Percentiles rank a stretch among this genome's conserved stretches.
Conservation (phyloP, 2,329 filamentous ascomycete genomes). For the Coniella vitis region DNA sequence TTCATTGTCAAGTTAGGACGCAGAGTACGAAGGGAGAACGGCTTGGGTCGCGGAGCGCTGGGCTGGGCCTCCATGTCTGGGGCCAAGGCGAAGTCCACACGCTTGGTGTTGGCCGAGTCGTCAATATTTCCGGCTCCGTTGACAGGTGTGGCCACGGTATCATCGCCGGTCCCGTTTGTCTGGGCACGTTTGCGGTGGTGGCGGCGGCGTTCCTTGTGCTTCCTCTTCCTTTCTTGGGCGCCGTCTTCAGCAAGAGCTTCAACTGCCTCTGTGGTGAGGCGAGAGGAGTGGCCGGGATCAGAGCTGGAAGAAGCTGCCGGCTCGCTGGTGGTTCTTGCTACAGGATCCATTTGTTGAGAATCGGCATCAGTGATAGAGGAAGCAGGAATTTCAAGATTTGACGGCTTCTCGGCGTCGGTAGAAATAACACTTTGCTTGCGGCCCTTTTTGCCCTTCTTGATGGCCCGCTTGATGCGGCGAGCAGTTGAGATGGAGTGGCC, state of each 20-base stretch:
- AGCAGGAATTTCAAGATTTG: not conserved
- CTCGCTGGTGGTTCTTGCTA: conserved; percentile 15
- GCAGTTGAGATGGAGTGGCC: conserved; percentile 40
- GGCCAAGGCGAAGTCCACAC: conserved; percentile 37
- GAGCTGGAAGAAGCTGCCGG: conserved; percentile 14
- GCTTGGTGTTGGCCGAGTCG: conserved; percentile 24
- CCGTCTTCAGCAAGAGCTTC: conserved; percentile 14
- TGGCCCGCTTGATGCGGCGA: conserved; percentile 58
- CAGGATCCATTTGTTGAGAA: not conserved
- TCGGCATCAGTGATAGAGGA: not conserved
- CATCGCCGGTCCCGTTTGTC: conserved; percentile 15
- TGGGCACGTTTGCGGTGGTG: conserved; percentile 25
- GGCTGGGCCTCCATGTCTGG: conserved; percentile 26
- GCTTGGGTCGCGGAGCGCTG: conserved; percentile 23
- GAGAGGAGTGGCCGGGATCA: conserved; percentile 3
- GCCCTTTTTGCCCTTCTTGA: conserved; percentile 53
- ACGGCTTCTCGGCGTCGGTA: conserved; percentile 31
- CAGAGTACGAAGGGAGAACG: conserved; percentile 35
- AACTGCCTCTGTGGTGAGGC: conserved; percentile 12
- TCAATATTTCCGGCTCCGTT: conserved; percentile 6
- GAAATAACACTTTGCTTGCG: conserved; percentile 55
- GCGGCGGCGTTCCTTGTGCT: not conserved
- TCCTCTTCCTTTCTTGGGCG: conserved; percentile 17
- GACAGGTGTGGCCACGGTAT: not conserved
- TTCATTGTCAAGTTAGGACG: conserved; percentile 45